Percentiles rank a stretch among this genome's conserved stretches.
Conservation (phyloP, 108 stramenopile species). For the Ochromonas danica region DNA sequence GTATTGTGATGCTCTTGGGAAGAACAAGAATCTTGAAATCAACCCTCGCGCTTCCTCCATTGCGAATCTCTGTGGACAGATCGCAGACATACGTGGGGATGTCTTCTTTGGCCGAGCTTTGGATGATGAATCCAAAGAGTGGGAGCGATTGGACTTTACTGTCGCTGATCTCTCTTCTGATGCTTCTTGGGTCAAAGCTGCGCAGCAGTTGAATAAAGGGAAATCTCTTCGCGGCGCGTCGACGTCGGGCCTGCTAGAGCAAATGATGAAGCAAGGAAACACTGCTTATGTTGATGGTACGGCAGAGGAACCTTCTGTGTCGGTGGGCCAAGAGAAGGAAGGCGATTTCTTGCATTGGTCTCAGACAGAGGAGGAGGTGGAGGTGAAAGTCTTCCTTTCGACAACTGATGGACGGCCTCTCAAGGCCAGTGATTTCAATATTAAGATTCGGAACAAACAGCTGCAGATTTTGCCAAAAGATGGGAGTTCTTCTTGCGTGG, state of each 20-base stretch:
- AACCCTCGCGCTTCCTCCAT: not conserved
- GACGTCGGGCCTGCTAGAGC: not conserved
- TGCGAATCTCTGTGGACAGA: not conserved
- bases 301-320: not conserved
- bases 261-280: not conserved
- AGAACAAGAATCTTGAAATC: not conserved
- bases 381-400: not conserved
- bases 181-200: not conserved
- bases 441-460: not conserved
- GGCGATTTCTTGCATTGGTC: not conserved
- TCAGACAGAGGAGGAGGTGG: slow-evolving; percentile 6
- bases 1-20: slow-evolving; percentile 11
- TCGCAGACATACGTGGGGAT: not conserved
- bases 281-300: not conserved
- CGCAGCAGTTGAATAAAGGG: not conserved
- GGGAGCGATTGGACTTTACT: slow-evolving; percentile 1
- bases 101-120: not conserved
- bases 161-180: not conserved
- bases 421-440: not conserved
- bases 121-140: not conserved
- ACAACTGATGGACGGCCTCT: too few species aligned
- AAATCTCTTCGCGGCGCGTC: not conserved
- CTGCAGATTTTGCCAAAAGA: not conserved
- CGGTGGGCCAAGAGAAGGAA: not conserved
- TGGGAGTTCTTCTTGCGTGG: not conserved